Conservation (phyloP, 2,329 filamentous ascomycete genomes). For the Anthostomella pinea region DNA sequence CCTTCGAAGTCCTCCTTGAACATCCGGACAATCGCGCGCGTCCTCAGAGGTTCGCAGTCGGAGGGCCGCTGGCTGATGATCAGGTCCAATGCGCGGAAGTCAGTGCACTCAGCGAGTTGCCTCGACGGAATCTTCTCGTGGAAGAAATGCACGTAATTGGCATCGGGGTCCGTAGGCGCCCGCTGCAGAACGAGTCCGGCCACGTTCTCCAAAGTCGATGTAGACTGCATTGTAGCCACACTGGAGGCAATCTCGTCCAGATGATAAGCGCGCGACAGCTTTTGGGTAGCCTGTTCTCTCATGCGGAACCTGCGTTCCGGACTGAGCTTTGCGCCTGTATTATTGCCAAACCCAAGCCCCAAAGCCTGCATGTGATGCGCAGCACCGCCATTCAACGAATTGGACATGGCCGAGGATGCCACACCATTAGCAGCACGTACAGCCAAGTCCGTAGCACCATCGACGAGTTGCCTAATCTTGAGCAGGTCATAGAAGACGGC, state of each 20-base stretch:
- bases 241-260: constrained; percentile 81
- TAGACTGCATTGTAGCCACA: constrained; percentile 79
- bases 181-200: constrained; percentile 70
- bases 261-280: constrained; percentile 73
- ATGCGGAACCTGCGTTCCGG: constrained; percentile 75
- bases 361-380: constrained; percentile 36
- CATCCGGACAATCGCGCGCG: constrained; percentile 68
- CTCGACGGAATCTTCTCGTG: constrained; percentile 83
- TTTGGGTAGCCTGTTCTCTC: constrained; percentile 75
- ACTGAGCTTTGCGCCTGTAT: constrained; percentile 65
- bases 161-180: constrained; percentile 65
- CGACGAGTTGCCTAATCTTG: constrained; percentile 76
- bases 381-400: constrained; percentile 42
- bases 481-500: constrained; percentile 80
- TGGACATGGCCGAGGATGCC: constrained; percentile 61
- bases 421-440: constrained; percentile 75
- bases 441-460: constrained; percentile 74
- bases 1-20: constrained; percentile 74
- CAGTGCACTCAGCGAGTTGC: constrained; percentile 70
- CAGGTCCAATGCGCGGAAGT: constrained; percentile 62
- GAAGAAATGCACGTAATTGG: constrained; percentile 89
- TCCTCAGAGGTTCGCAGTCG: constrained; percentile 67
- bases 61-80: constrained; percentile 63
- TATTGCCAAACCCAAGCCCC: constrained; percentile 57
- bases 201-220: constrained; percentile 74